phyloP scores from a whole-genome alignment of 2,329 filamentous ascomycete genomes.

The Paramyrothecium sp. region DNA sequence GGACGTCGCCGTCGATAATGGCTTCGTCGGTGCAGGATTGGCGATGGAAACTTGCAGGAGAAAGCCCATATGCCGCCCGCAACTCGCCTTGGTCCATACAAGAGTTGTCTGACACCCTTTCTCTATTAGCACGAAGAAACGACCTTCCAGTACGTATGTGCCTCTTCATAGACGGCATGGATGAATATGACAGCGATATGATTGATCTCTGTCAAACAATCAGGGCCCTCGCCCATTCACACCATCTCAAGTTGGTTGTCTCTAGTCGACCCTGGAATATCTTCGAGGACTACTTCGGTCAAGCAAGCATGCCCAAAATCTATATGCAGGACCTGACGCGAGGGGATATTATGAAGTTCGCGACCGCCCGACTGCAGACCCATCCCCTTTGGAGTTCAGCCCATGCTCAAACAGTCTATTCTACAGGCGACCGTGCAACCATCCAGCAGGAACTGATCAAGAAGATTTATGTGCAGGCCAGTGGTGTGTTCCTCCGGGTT shows the following conservation, averaged over 20 bases:
- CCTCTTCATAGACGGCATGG: slow-evolving; percentile 15
- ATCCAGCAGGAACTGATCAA: not conserved
- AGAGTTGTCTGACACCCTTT: not conserved
- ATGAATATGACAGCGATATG: slow-evolving; percentile 14
- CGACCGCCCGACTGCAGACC: not conserved
- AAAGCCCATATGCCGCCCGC: not conserved
- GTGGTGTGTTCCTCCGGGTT: slow-evolving; percentile 18
- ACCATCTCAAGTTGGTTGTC: slow-evolving; percentile 12
- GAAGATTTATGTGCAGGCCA: slow-evolving; percentile 4
- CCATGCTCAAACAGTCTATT: not conserved
- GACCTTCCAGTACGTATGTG: slow-evolving; percentile 4
- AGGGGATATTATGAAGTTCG: slow-evolving; percentile 10
- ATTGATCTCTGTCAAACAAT: slow-evolving; percentile 6
- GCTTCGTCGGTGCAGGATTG: not conserved
- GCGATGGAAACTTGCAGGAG: slow-evolving; percentile 1
- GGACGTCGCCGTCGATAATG: slow-evolving; percentile 2
- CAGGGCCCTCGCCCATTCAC: not conserved
- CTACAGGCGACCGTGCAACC: not conserved
- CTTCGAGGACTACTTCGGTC: slow-evolving; percentile 6
- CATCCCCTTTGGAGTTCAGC: slow-evolving; percentile 5
- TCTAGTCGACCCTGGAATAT: slow-evolving; percentile 11
- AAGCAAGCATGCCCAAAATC: slow-evolving; percentile 2
- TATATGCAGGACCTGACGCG: slow-evolving; percentile 11
- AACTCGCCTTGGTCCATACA: not conserved
- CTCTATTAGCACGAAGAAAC: not conserved